A percentile compares a stretch with the other conserved stretches of the same genome.
phyloP scores from a whole-genome alignment of 192 early-diverging fungal genomes.

The Umbelopsis sp. region DNA sequence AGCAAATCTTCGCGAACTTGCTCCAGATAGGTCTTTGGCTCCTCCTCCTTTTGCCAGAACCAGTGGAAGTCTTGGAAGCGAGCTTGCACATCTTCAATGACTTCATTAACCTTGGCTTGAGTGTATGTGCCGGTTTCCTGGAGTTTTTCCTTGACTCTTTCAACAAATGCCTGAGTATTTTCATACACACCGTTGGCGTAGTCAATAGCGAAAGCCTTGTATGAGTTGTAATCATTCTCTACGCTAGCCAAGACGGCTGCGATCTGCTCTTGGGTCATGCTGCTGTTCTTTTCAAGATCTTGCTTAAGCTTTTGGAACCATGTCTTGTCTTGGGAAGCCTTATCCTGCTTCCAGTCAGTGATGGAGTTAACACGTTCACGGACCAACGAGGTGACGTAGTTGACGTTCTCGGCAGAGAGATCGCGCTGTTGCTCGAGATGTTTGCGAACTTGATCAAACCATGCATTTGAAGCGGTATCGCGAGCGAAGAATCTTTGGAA shows the following conservation, averaged over 20 bases:
- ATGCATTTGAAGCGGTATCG: constrained; percentile 9
- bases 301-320: constrained; percentile 12
- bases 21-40: constrained; percentile 8
- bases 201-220: constrained; percentile 21
- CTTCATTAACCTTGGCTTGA: constrained; percentile 18
- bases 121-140: background rate
- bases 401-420: constrained; percentile 21
- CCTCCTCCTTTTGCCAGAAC: constrained; percentile 17
- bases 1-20: constrained; percentile 13
- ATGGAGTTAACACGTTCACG: constrained; percentile 7
- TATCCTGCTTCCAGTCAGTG: constrained; percentile 15
- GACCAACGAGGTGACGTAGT: constrained; percentile 11
- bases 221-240: constrained; percentile 10
- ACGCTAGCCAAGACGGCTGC: background rate
- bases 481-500: constrained; percentile 8
- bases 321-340: constrained; percentile 10
- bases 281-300: constrained; percentile 16
- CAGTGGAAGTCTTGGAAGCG: constrained; percentile 1
- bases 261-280: constrained; percentile 20
- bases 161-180: constrained; percentile 14
- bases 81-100: background rate
- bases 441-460: constrained; percentile 6
- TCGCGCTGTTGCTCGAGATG: background rate
- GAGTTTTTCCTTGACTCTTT: background rate
- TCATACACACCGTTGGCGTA: constrained; percentile 15